These are phyloP conservation scores for Alternaria metachromatica DNA, from an alignment of 2,329 filamentous ascomycete genomes.

Conservation along the genomic window DNA sequence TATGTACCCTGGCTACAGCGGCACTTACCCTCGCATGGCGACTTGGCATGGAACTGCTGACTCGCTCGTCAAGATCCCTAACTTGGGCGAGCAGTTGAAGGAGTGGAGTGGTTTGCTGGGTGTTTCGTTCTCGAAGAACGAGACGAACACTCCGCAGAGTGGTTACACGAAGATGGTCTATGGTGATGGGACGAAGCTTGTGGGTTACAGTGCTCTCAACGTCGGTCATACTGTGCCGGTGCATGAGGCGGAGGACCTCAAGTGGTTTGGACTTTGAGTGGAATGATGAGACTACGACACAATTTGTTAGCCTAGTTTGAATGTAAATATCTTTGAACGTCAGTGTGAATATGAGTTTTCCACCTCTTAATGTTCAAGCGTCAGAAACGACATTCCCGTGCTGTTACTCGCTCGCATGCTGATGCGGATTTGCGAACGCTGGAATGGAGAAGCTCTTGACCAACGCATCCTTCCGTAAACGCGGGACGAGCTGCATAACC, in stretches of 20 bases:
- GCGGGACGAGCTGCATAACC: too few species aligned
- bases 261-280: conserved; percentile 14
- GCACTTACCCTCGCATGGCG: conserved; percentile 45
- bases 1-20: conserved; percentile 48
- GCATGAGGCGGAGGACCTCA: conserved; percentile 15
- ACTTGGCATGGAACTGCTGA: conserved; percentile 49
- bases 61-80: conserved; percentile 34
- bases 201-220: conserved; percentile 29
- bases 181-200: conserved; percentile 34
- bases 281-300: not conserved
- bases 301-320: not conserved
- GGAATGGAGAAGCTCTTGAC: too few species aligned
- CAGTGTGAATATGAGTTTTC: too few species aligned
- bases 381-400: too few species aligned
- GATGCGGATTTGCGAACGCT: too few species aligned
- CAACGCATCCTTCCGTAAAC: too few species aligned
- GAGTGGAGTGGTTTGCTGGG: conserved; percentile 37
- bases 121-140: conserved; percentile 20
- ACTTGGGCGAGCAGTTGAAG: conserved; percentile 36
- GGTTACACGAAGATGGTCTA: conserved; percentile 38
- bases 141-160: conserved; percentile 28
- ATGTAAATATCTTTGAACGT: not conserved
- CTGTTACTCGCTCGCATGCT: too few species aligned
- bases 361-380: too few species aligned
- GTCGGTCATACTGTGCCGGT: conserved; percentile 37